Base-by-base conservation (phyloP, 192 early-diverging fungal genomes). In the Coemansia sp. region DNA sequence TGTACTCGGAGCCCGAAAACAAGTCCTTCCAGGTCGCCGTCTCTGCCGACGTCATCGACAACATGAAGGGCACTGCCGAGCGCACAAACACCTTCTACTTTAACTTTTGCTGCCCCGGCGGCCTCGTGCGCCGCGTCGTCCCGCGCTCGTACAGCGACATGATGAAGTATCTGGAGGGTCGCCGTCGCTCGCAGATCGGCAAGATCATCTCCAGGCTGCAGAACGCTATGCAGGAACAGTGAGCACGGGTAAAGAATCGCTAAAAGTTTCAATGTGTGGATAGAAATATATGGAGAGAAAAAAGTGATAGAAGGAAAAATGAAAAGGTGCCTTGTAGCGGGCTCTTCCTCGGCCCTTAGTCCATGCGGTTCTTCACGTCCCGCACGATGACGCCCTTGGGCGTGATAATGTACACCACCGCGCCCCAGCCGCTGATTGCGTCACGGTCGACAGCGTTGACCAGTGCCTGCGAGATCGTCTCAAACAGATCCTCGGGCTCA, bases 401-500 rank as follows among this genome's bases (percentile, higher is more conserved):
- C 13, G 95, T 98, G 55, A 98, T 92, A 36, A 98, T 77, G 69
- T 93, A 85, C 19, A 99, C 94, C 39, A 92, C 80, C 39, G 88
- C 93, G 67, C 97, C 97, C 97, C 97, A 99, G 43, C 97, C 97
- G 56, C 84, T 86, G 53, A 92, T 59, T 23, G 90, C 86, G 70
- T 99, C 93, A 55, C 97, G 87, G 65, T 99, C 94, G 41, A 93
- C 86, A 14, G 94, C 91, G 66, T 86, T 93, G 66, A 99, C 75
- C 38, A 99, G 70, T 6, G 95, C 81, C 64, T 99, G 97, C 7
- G 91, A 93, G 33, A 96, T 90, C 44, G 89, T 91, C 78, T 98
- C 95, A 60, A 99, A 99, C 44, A 99, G 78, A 58, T 94, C 94
- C 51, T 98, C 94, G 10, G 97, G 94, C 55, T 87, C 94, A 55